Conservation (phyloP, 2,329 filamentous ascomycete genomes). For the Rhytidhysteron rufulum region DNA sequence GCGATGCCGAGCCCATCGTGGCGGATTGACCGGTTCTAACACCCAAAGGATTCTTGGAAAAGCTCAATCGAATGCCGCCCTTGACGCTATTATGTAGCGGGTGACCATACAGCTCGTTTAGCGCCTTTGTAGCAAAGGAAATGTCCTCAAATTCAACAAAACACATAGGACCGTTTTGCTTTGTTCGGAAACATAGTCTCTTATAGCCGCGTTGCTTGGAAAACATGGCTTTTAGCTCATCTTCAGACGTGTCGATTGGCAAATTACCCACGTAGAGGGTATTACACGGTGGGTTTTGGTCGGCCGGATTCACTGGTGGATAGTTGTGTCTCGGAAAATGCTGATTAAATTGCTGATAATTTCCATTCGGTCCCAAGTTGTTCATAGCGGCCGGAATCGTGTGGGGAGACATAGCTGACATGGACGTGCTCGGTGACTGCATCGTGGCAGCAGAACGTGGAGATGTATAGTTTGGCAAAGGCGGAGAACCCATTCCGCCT, state of each 20-base stretch:
- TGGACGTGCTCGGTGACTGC: conserved; percentile 45
- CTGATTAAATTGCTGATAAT: conserved; percentile 54
- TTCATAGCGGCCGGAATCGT: conserved; percentile 58
- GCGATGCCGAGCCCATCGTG: conserved; percentile 49
- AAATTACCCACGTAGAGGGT: conserved; percentile 98
- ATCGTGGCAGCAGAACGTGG: conserved; percentile 47
- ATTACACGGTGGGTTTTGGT: conserved; percentile 96
- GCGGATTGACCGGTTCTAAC: conserved; percentile 73
- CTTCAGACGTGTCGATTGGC: conserved; percentile 86
- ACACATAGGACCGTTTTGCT: conserved; percentile 95
- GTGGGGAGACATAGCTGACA: conserved; percentile 42
- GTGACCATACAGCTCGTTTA: conserved; percentile 85
- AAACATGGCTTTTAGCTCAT: conserved; percentile 91
- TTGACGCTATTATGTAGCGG: conserved; percentile 88
- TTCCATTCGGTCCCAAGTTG: conserved; percentile 44
- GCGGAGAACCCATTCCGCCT: conserved; percentile 49
- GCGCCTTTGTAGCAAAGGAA: conserved; percentile 83
- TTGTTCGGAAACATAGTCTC: conserved; percentile 88
- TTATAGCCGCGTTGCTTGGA: conserved; percentile 93
- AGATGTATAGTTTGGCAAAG: conserved; percentile 51
- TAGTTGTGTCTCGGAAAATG: conserved; percentile 64
- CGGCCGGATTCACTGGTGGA: conserved; percentile 86
- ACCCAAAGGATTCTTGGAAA: conserved; percentile 94
- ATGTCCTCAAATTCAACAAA: conserved; percentile 98
- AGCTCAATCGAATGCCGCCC: conserved; percentile 90